These are phyloP conservation scores for Chrysopogon serrulatus DNA, from an alignment of 176 grass and related monocot genomes.

Conservation along the genomic window DNA sequence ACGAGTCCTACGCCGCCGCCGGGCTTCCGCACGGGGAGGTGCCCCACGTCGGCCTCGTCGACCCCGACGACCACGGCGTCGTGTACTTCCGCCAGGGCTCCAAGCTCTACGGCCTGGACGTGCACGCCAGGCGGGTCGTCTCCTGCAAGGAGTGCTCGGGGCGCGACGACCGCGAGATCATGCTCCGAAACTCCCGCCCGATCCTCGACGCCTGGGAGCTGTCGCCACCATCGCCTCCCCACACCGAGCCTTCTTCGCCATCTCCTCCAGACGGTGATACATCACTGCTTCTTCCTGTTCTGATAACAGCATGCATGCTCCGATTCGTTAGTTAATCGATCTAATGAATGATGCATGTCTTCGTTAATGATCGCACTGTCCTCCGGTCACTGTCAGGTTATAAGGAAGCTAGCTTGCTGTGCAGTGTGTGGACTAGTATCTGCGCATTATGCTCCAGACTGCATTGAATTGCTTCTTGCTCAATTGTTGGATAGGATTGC, in stretches of 20 bases:
- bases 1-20: neutral
- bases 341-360: neutral
- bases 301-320: neutral
- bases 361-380: neutral
- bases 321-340: neutral
- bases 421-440: no score
- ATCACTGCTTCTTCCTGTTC: neutral
- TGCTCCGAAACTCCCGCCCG: neutral
- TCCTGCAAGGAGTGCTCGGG: neutral
- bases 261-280: neutral
- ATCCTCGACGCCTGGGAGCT: neutral
- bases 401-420: no score
- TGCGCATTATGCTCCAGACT: no score
- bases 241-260: neutral
- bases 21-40: neutral
- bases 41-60: neutral
- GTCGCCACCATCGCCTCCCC: no score
- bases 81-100: neutral
- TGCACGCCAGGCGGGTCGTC: neutral
- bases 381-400: no score
- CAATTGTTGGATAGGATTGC: no score
- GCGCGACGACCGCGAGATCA: neutral
- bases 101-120: neutral
- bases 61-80: neutral
- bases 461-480: no score